A percentile compares a stretch with the other conserved stretches of the same genome.
Evolutionary conservation across 1,284 basidiomycete species (phyloP).

Genomic region (Cutaneotrichosporon mucoides): DNA sequence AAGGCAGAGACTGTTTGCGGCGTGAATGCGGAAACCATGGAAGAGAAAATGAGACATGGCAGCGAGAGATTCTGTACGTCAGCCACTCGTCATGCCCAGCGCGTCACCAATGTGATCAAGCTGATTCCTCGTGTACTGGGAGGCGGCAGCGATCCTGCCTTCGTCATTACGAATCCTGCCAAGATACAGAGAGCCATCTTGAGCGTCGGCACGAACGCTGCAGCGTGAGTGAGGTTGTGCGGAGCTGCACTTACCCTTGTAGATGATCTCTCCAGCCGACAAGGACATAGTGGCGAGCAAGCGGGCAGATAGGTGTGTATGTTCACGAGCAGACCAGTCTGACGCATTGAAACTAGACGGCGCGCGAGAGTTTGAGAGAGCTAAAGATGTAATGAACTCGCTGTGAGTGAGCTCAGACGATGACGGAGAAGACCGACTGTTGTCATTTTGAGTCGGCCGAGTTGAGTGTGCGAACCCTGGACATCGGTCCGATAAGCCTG

Average conservation of each 20-base stretch:
- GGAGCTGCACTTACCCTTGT: constrained; percentile 33
- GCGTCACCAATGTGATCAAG: constrained; percentile 38
- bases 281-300: background rate
- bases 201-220: constrained; percentile 43
- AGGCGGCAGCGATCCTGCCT: constrained; percentile 32
- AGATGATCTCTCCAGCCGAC: constrained; percentile 35
- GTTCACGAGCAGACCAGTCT: too few relatives aligned
- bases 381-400: too few relatives aligned
- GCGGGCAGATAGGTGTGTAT: too few relatives aligned
- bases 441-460: too few relatives aligned
- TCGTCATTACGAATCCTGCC: constrained; percentile 35
- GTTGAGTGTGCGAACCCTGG: too few relatives aligned
- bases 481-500: too few relatives aligned
- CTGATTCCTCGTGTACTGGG: constrained; percentile 39
- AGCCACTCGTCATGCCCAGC: background rate
- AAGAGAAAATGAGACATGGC: constrained; percentile 70
- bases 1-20: constrained; percentile 61
- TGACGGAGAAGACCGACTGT: too few relatives aligned
- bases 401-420: background rate
- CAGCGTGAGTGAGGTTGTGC: background rate
- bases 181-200: constrained; percentile 41
- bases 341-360: too few relatives aligned
- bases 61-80: constrained; percentile 58
- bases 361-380: too few relatives aligned
- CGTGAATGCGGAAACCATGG: constrained; percentile 69